Percentiles rank a stretch among this genome's conserved stretches.
Evolutionary conservation across 176 grass and related monocot species (phyloP).

Genomic region (Elymus sibiricus): DNA sequence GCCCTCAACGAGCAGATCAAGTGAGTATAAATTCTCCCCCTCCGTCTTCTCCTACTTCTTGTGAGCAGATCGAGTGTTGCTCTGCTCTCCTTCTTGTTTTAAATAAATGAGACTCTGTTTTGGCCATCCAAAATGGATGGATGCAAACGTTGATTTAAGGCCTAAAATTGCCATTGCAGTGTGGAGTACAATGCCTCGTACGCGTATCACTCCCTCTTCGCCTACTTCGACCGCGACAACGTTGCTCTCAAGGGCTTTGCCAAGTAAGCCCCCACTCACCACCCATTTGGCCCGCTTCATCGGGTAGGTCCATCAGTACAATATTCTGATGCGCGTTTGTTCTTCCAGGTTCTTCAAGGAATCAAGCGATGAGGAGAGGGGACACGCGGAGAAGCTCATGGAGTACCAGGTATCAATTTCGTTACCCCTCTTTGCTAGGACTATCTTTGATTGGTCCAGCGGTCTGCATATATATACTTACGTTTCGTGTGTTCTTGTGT

Average conservation of each 20-base stretch:
- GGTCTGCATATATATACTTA: too few relatives aligned
- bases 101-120: not conserved
- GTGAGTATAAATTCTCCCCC: not conserved
- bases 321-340: not conserved
- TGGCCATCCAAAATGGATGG: not conserved
- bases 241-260: conserved; percentile 81
- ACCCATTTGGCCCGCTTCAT: not conserved
- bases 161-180: conserved; percentile 28
- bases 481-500: too few relatives aligned
- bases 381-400: conserved; percentile 75
- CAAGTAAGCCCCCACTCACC: conserved; percentile 40
- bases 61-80: too few relatives aligned
- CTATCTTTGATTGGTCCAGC: too few relatives aligned
- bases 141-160: not conserved
- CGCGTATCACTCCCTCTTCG: conserved; percentile 87
- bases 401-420: conserved; percentile 53
- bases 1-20: conserved; percentile 93
- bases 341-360: conserved; percentile 73
- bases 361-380: conserved; percentile 67
- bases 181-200: conserved; percentile 87
- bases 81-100: not conserved
- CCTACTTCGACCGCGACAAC: conserved; percentile 88
- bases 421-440: not conserved
- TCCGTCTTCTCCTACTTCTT: not conserved
- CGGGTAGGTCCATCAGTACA: not conserved